Conservation (phyloP, 371 early-diverging fungal genomes). For the Mortierella sp. region DNA sequence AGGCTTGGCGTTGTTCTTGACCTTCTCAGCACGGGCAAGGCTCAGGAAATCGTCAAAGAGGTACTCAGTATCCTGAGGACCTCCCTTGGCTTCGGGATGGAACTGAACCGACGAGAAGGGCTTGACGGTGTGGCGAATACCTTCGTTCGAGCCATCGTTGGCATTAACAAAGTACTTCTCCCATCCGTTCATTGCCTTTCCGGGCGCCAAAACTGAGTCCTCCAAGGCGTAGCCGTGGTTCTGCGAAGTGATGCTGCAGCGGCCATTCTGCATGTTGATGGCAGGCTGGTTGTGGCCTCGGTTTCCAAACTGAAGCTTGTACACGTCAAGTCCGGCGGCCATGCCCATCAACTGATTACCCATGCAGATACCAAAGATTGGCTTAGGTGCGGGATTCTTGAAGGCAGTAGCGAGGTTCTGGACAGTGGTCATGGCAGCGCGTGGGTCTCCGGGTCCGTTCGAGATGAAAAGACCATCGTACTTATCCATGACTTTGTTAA, state of each 20-base stretch:
- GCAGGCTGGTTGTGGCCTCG: constrained; percentile 98
- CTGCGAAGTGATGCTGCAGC: constrained; percentile 94
- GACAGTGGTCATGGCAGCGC: constrained; percentile 73
- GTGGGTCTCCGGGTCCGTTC: constrained; percentile 95
- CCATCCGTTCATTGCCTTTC: constrained; percentile 68
- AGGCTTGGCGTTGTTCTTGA: constrained; percentile 47
- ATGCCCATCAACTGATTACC: constrained; percentile 93
- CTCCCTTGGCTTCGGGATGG: constrained; percentile 97
- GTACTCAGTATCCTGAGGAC: constrained; percentile 93
- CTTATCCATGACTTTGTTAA: constrained; percentile 67
- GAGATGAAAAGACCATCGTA: constrained; percentile 94
- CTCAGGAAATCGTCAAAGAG: constrained; percentile 83
- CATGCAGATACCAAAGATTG: constrained; percentile 98
- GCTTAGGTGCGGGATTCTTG: constrained; percentile 70
- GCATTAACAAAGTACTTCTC: constrained; percentile 90
- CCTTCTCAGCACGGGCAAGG: constrained; percentile 61
- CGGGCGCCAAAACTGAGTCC: constrained; percentile 69
- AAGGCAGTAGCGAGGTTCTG: constrained; percentile 75
- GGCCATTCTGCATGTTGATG: constrained; percentile 76
- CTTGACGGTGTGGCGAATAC: constrained; percentile 78
- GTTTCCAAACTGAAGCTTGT: constrained; percentile 96
- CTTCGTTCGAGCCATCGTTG: constrained; percentile 96
- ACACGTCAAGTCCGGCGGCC: constrained; percentile 87
- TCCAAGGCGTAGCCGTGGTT: constrained; percentile 96
- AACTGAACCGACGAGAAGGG: constrained; percentile 94